Evolutionary conservation across 352 stramenopile species (phyloP).

Genomic region (Aphanomyces stellatus): DNA sequence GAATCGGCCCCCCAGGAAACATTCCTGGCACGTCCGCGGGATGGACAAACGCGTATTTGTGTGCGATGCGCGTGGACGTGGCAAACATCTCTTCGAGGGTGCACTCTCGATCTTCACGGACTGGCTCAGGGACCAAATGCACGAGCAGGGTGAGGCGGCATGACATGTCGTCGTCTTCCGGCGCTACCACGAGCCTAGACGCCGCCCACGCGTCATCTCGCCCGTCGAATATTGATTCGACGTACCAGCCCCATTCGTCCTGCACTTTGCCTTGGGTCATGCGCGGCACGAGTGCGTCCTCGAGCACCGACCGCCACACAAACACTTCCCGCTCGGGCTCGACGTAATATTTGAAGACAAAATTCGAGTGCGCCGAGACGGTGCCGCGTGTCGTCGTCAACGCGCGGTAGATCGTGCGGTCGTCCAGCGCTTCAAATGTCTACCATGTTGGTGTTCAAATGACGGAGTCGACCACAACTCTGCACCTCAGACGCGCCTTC

Average conservation of each 20-base stretch:
- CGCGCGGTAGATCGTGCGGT: background rate
- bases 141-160: background rate
- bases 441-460: too few relatives aligned
- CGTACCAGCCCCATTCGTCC: background rate
- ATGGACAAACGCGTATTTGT: background rate
- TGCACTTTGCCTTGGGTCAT: background rate
- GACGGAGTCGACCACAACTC: background rate
- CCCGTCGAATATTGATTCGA: background rate
- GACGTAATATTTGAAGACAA: background rate
- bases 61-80: background rate
- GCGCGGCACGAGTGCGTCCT: background rate
- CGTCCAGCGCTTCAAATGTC: too few relatives aligned
- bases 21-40: background rate
- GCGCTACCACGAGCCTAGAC: background rate
- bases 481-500: background rate
- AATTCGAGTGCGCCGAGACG: background rate
- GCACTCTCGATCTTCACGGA: background rate
- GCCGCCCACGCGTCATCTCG: background rate
- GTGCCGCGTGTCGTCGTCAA: background rate
- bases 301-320: background rate
- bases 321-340: background rate
- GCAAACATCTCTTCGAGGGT: background rate
- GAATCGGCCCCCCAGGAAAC: background rate
- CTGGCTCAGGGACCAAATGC: background rate
- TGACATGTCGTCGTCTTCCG: background rate